Evolutionary conservation across 352 stramenopile genomes (phyloP), one percentile per base, ranked within the genome.

Genomic region (Blastocystis sp.): DNA sequence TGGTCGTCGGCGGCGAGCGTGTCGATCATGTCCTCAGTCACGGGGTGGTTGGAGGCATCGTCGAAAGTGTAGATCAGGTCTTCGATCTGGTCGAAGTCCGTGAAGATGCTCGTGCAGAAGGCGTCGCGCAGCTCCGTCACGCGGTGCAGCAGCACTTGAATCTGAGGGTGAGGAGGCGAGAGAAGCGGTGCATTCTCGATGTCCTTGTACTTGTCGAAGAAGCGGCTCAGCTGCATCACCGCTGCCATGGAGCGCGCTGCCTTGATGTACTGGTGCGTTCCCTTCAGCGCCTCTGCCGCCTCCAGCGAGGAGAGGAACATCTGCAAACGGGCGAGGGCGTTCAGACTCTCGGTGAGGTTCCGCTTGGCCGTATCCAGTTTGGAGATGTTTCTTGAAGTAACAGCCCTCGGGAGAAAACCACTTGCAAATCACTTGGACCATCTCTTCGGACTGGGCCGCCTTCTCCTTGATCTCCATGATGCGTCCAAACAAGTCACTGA

Each of bases 181-280:
- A 28, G 7, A n/a, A 53, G 2, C 66, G 3, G 52, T 23, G 92
- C 90, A 59, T 76, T 65, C 41, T 90, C 38, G 52, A 90, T 89
- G 38, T 45, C 65, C 23, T 77, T 93, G 90, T 98, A 99, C 43
- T 91, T 92, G 88, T 98, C 77, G 28, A 34, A 34, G 28, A 34
- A 34, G 28, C 28, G 28, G 28, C 28, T 34, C 28, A 34, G 28
- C 28, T 98, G 92, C 76, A 95, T 93, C 10, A 98, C 96, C 3
- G 96, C 96, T 90, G 98, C 94, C 52, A 99, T 92, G 7, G 98
- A 92, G 89, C 97, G 96, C 0, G 95, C 94, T n/a, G 95, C 95
- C 77, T 97, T 94, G 34, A 93, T 92, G 90, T 98, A 98, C 64
- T 97, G 94, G 28, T 93, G 91, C 52, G 66, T 77, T 34, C 52